Evolutionary conservation across 2,329 filamentous ascomycete genomes (phyloP), one percentile per base, ranked within the genome.

Genomic region (Gliomastix tumulicola): DNA sequence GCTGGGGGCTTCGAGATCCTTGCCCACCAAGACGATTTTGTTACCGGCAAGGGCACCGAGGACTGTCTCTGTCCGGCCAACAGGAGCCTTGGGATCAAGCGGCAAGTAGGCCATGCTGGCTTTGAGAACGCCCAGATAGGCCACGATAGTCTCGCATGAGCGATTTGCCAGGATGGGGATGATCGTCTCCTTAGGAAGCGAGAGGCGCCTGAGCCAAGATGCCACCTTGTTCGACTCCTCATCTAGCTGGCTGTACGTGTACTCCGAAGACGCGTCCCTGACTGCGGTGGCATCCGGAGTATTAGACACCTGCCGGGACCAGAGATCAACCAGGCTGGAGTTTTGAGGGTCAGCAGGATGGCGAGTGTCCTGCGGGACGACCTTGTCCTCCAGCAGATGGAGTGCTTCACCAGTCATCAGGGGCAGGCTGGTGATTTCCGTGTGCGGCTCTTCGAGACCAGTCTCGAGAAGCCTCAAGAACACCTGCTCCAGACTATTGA

Each of bases 51-150:
- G 1, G 1, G 32, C 34, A 1, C 44, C 41, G 1, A 53, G 13
- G 6, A 52, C 49, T 0, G 32, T 35, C 10, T 37, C 19, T 2
- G 51, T 27, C 4, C 51, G 45, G 0, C 23, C 34, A 3, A 21
- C 5, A 3, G 51, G 50, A 0, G 38, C 32, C 1, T 38, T 46
- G 6, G 42, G 32, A 11, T 53, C 50, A 0, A 53, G 38, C 0
- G 51, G 51, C 1, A 53, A 35, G n/a, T 54, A 54, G 0, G 50
- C 49, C 12, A 50, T 4, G n/a, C 44, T 48, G 0, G 51, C 45
- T 11, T 53, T 53, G 2, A 54, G 32, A 3, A 51, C 44, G 5
- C 47, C 51, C 0, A 51, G 12, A 13, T 53, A 45, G 0, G 49
- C 45, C 1, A 44, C 33, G 7, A 51, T 35, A 1, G 50, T 44